Conservation (phyloP, 2,329 filamentous ascomycete species). For the Diplodia intermedia region DNA sequence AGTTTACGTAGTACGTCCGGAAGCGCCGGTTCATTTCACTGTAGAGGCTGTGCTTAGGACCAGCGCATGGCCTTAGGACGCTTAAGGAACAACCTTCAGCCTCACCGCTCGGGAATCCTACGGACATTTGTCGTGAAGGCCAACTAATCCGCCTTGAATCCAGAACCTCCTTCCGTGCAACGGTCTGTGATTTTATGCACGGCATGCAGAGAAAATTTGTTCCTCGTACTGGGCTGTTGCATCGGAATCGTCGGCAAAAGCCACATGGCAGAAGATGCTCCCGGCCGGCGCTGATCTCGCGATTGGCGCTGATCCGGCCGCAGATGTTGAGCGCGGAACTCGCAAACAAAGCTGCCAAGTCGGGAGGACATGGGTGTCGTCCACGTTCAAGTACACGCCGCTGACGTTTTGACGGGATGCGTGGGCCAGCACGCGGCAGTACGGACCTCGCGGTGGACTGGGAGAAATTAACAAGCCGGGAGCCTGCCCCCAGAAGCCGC, state of each 20-base stretch:
- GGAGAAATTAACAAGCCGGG: slow-evolving; percentile 19
- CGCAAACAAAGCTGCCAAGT: slow-evolving; percentile 21
- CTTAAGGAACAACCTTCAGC: slow-evolving; percentile 14
- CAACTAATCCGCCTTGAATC: slow-evolving; percentile 6
- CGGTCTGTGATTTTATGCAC: slow-evolving; percentile 17
- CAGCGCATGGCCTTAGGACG: slow-evolving; percentile 10
- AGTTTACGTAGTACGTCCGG: slow-evolving; percentile 19
- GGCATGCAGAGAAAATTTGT: slow-evolving; percentile 15
- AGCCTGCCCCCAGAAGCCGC: slow-evolving; percentile 7
- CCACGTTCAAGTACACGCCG: slow-evolving; percentile 9
- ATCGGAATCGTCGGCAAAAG: slow-evolving; percentile 18
- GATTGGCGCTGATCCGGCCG: slow-evolving; percentile 20
- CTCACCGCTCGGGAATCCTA: slow-evolving; percentile 22
- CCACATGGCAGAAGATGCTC: slow-evolving; percentile 14
- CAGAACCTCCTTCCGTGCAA: background rate
- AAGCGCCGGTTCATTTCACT: slow-evolving; percentile 28
- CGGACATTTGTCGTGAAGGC: slow-evolving; percentile 21
- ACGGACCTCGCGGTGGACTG: slow-evolving; percentile 21
- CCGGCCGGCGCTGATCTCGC: slow-evolving; percentile 17
- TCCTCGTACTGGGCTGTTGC: slow-evolving; percentile 14
- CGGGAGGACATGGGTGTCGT: slow-evolving; percentile 14
- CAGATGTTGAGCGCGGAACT: slow-evolving; percentile 20
- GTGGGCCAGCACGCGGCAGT: slow-evolving; percentile 23
- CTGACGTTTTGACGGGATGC: slow-evolving; percentile 27
- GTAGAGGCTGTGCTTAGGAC: slow-evolving; percentile 24